A percentile compares a stretch with the other conserved stretches of the same genome.
phyloP scores from a whole-genome alignment of 176 grass and related monocot species.

The Hordeum marinum region DNA sequence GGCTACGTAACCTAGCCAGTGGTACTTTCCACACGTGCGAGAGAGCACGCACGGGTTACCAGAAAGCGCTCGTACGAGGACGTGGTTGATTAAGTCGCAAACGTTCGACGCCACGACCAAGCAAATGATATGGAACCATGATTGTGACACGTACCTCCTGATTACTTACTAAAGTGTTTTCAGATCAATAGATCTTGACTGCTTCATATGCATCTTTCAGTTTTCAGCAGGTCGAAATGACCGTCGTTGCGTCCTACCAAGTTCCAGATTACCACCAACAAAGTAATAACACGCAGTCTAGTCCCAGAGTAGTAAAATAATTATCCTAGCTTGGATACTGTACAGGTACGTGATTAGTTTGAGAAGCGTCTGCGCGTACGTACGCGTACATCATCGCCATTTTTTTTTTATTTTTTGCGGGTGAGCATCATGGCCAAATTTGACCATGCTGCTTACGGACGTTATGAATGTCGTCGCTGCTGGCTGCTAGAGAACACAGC shows the following conservation, averaged over 20 bases:
- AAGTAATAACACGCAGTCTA: no score
- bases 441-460: not conserved
- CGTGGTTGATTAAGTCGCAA: not conserved
- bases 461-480: not conserved
- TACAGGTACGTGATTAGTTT: not conserved
- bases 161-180: no score
- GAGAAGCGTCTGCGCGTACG: not conserved
- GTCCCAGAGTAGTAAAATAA: no score
- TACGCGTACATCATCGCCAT: not conserved
- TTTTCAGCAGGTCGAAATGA: not conserved
- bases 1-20: no score
- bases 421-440: not conserved
- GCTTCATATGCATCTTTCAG: not conserved
- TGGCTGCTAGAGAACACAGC: not conserved
- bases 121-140: not conserved
- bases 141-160: no score
- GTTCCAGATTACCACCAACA: no score
- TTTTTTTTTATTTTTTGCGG: no score
- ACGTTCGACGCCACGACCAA: not conserved
- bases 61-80: no score
- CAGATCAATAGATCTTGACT: not conserved
- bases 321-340: no score
- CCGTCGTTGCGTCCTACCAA: not conserved
- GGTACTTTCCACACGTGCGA: no score
- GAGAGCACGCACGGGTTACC: no score